Conservation (phyloP, 1,284 basidiomycete species). For the Boletellus sp. region DNA sequence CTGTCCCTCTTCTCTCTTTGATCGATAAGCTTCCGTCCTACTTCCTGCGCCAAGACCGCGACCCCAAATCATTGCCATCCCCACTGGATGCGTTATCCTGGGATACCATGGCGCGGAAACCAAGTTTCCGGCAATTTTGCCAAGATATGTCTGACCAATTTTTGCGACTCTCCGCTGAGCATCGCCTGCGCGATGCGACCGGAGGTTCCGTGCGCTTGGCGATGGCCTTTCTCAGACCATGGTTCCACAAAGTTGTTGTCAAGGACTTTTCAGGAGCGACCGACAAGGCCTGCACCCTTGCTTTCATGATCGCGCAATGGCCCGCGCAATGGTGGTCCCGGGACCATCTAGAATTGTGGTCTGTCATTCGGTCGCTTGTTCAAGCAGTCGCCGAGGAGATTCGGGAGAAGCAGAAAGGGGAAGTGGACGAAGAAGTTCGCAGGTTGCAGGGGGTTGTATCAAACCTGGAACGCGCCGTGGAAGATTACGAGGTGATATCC, state of each 20-base stretch:
- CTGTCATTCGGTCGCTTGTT: constrained; percentile 54
- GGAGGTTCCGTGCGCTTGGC: constrained; percentile 64
- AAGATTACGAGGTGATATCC: constrained; percentile 31
- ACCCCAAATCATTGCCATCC: constrained; percentile 33
- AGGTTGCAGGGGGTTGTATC: constrained; percentile 48
- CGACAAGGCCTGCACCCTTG: constrained; percentile 47
- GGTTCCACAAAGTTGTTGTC: constrained; percentile 53
- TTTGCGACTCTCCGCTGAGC: constrained; percentile 48
- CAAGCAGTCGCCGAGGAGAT: constrained; percentile 63
- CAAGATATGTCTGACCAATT: constrained; percentile 63
- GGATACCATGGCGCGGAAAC: constrained; percentile 57
- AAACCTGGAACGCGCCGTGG: constrained; percentile 44
- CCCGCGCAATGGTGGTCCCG: constrained; percentile 61
- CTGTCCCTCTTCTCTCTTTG: constrained; percentile 61
- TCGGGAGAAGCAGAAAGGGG: constrained; percentile 44
- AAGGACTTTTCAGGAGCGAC: constrained; percentile 51
- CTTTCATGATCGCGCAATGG: constrained; percentile 64
- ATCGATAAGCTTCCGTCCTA: constrained; percentile 68
- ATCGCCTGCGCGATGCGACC: constrained; percentile 60
- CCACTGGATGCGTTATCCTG: constrained; percentile 52
- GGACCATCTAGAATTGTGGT: constrained; percentile 56
- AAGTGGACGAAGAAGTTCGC: constrained; percentile 40
- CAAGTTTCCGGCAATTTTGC: constrained; percentile 66
- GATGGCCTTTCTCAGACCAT: constrained; percentile 60
- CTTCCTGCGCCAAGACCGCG: constrained; percentile 47